Evolutionary conservation across 305 asterid genomes (phyloP).

Genomic region (Fraxinus sp.): DNA sequence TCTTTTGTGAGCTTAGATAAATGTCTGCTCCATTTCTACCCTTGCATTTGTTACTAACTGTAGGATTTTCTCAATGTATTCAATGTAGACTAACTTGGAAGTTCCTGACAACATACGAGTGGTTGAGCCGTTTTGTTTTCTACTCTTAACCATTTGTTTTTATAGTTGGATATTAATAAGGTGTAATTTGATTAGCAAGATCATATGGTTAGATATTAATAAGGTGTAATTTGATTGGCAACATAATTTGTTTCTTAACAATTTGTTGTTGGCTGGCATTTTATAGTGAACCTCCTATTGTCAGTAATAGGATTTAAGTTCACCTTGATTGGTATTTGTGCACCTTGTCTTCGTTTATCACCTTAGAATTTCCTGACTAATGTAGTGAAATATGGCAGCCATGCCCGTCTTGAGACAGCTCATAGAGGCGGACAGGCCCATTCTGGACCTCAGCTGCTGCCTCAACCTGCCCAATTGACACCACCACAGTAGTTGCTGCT

Average conservation of each 20-base stretch:
- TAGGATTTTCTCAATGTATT: constrained; percentile 30
- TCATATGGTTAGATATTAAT: constrained; percentile 24
- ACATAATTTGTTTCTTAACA: not conserved
- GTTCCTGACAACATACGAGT: constrained; percentile 31
- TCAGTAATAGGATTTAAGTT: not conserved
- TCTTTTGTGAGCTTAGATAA: constrained; percentile 17
- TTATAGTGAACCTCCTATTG: not conserved
- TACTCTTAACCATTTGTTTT: constrained; percentile 7
- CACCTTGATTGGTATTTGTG: not conserved
- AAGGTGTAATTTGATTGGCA: constrained; percentile 35
- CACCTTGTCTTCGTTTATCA: not conserved
- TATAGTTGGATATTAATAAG: constrained; percentile 32
- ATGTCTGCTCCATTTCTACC: constrained; percentile 33
- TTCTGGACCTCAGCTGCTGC: not conserved
- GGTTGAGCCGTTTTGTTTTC: constrained; percentile 45
- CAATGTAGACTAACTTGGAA: constrained; percentile 31
- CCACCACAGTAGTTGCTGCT: not conserved
- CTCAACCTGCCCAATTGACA: not conserved
- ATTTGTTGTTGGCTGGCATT: not conserved
- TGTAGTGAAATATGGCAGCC: not conserved
- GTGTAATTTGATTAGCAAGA: constrained; percentile 32
- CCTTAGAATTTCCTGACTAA: not conserved
- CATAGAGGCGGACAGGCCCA: not conserved
- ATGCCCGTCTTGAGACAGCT: not conserved
- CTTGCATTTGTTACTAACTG: constrained; percentile 28